Base-by-base conservation (phyloP, 345 rosid species). In the Geranium brycei region DNA sequence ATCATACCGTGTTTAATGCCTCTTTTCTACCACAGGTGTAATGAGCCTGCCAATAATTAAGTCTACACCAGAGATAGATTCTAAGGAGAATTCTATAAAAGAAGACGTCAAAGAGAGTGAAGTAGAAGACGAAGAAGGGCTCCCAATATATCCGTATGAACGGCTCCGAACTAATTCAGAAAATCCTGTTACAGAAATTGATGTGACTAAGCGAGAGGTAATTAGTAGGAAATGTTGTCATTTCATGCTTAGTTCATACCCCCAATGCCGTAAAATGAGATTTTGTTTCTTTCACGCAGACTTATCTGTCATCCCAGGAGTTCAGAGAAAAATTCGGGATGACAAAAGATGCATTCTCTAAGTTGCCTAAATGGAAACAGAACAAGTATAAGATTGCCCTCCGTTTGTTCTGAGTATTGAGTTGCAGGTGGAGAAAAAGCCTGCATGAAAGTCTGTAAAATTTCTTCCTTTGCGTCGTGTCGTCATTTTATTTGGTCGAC, bases 301-400 rank as follows among this genome's bases (percentile, higher is more conserved):
- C 91, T 47, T 91, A 91, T 74, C 66, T 95, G 66, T 85, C 86
- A 40, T 35, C 82, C 0, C 81, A 67, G 19, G 99, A 85, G 63
- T 95, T 95, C 78, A 82, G 71, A 73, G 97, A 91, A 87, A 88
- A 88, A 78, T 88, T 95, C 59, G 96, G 91, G 63, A 88, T 91
- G 99, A 40, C 79, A 56, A 95, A 81, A 72, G 80, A 64, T 60
- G 96, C 83, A 51, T 95, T 95, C 84, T 69, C 78, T 68, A 87
- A 88, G 85, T 70, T 91, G 68, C 95, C 99, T 0, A 95, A 91
- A 79, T 95, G 99, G 99, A 95, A 91, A 77, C 97, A 91, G 74
- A 95, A 91, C 92, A 95, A 95, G 82, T 95, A 82, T 67, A 95
- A 95, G 71, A 88, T 88, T 89, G 82, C 88, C 64, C 78, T 77